A percentile compares a stretch with the other conserved stretches of the same genome.
Conservation (phyloP, 352 stramenopile species). For the Phytophthora fragariae region DNA sequence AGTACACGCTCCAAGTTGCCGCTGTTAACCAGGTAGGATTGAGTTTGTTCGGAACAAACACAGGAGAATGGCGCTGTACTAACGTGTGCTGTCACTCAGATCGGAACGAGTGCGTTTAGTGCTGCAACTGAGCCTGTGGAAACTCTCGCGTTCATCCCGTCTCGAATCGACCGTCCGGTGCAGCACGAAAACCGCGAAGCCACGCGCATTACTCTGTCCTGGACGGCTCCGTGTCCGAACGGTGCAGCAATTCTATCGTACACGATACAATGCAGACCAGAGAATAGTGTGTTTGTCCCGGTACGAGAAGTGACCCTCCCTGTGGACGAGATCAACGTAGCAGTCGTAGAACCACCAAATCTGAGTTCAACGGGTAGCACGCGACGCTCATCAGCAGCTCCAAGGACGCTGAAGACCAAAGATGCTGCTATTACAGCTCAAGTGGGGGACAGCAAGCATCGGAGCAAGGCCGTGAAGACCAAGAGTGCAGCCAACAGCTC, state of each 20-base stretch:
- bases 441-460: not conserved
- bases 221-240: constrained; percentile 62
- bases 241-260: constrained; percentile 61
- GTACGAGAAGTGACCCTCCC: constrained; percentile 43
- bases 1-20: constrained; percentile 58
- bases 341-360: not conserved
- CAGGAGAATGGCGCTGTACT: not conserved
- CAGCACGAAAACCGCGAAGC: constrained; percentile 44
- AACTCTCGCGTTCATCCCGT: constrained; percentile 72
- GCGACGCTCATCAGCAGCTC: not conserved
- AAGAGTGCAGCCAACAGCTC: not conserved
- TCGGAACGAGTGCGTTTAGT: constrained; percentile 62
- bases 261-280: constrained; percentile 63
- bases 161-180: constrained; percentile 51
- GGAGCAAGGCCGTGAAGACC: not conserved
- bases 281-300: constrained; percentile 55
- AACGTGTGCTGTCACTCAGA: constrained; percentile 33
- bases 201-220: constrained; percentile 55
- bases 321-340: constrained; percentile 34
- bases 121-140: constrained; percentile 46
- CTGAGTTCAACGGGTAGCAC: not conserved
- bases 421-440: not conserved
- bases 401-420: not conserved
- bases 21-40: constrained; percentile 59
- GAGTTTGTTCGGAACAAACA: not conserved